Base-by-base conservation (phyloP, 176 grass and related monocot species). In the Sorghum bicolor region DNA sequence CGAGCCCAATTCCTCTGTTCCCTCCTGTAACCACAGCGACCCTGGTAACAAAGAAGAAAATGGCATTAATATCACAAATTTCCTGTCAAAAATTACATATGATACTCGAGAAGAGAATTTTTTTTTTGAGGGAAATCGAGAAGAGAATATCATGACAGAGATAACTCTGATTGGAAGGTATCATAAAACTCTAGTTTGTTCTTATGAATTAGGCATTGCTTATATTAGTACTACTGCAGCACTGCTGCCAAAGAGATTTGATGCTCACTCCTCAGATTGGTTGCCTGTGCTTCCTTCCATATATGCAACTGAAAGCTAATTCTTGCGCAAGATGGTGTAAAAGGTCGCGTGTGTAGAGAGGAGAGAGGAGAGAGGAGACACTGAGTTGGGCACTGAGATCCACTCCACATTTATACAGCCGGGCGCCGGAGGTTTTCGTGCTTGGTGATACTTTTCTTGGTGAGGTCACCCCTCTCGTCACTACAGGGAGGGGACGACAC, bases 21-120 rank as follows among this genome's bases (percentile, higher is more conserved):
- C 29, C 87, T 5, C 91, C 92, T 4, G 92, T 91, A 19, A 94
- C 92, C 57, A 94, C 14, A 5, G 88, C 91, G 75, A 93, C 73
- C 68, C 88, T 93, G 80, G 48, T 48, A 15, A 20, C 22, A 28
- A 30, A 48, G 38, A 15, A 66, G 20, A 47, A 43, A 28, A 25
- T 14, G 2, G 3, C 10, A 41, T 70, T 71, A 44, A 13, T 28
- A 61, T 28, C 19, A 57, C 20, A n/a, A 24, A 24, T 57, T 57
- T n/a, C 53, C 7, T 57, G 7, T 40, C 9, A 70, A 70, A 70
- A 24, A 13, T 40, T 22, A 24, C 10, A 38, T 40, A 37, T 70
- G 7, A 24, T 72, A n/a, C n/a, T n/a, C n/a, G n/a, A n/a, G n/a
- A n/a, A n/a, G n/a, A n/a, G n/a, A n/a, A n/a, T n/a, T n/a, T n/a